A percentile compares a stretch with the other conserved stretches of the same genome.
Evolutionary conservation across 306 rosid genomes (phyloP).

Genomic region (Cucurbita ficifolia): DNA sequence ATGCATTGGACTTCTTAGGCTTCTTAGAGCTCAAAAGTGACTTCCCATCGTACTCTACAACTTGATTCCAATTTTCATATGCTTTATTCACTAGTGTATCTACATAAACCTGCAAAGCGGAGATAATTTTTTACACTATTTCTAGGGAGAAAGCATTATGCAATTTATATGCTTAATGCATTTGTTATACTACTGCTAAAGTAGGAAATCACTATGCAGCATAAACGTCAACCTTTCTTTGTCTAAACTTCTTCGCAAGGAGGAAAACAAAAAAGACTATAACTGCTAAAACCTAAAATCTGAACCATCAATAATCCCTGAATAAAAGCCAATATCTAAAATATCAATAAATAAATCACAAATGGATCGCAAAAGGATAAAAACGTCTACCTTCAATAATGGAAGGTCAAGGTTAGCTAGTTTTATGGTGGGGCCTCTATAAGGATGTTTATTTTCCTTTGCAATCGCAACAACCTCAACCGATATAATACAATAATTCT

Average conservation of each 20-base stretch:
- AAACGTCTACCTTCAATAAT: not conserved
- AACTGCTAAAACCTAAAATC: not conserved
- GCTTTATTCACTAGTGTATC: slow-evolving; percentile 91
- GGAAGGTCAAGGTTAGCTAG: not conserved
- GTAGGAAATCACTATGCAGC: not conserved
- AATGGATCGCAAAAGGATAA: not conserved
- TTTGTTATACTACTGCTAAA: not conserved
- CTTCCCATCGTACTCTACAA: slow-evolving; percentile 82
- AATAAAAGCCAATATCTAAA: not conserved
- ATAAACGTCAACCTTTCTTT: not conserved
- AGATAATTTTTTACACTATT: not conserved
- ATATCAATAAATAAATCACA: not conserved
- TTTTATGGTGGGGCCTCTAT: not conserved
- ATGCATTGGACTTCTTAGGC: slow-evolving; percentile 20
- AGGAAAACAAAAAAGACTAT: not conserved
- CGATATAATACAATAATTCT: not conserved
- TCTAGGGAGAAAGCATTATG: not conserved
- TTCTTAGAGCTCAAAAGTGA: slow-evolving; percentile 45
- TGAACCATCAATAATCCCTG: not conserved
- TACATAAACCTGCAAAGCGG: slow-evolving; percentile 52
- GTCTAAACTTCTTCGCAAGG: not conserved
- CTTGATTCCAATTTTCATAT: slow-evolving; percentile 87
- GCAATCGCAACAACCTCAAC: not conserved
- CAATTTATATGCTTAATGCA: not conserved
- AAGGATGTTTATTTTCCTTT: not conserved